These are phyloP conservation scores for Apiospora sp. DNA, from an alignment of 2,329 filamentous ascomycete species.

Conservation along the genomic window DNA sequence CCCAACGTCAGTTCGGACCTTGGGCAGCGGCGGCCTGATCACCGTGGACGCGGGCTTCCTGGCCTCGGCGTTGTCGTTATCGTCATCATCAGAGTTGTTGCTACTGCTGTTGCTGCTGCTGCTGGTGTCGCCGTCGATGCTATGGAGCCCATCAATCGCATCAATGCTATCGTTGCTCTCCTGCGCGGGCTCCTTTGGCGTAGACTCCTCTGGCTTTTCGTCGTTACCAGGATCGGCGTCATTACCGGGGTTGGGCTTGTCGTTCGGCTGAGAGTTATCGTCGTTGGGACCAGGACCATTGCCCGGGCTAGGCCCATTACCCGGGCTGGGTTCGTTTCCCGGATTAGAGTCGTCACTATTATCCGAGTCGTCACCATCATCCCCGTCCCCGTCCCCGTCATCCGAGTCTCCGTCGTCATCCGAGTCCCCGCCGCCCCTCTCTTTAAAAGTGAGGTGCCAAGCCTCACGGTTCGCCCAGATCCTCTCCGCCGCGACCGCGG, in stretches of 20 bases:
- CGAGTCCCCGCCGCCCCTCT: neutral
- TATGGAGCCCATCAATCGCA: neutral
- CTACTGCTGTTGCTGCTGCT: neutral
- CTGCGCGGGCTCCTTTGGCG: neutral
- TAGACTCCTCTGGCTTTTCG: neutral
- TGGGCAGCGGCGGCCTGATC: neutral
- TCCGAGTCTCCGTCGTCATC: too few relatives aligned
- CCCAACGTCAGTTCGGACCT: neutral
- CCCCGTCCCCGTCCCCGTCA: neutral
- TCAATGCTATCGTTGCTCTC: neutral
- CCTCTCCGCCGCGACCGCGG: constrained; percentile 31
- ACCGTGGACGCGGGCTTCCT: neutral
- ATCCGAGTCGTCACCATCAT: neutral
- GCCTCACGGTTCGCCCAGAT: constrained; percentile 8
- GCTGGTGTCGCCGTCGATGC: neutral
- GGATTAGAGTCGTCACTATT: neutral
- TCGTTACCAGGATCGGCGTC: neutral
- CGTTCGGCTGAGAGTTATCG: neutral
- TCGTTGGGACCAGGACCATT: neutral
- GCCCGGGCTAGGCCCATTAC: neutral
- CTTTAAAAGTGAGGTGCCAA: neutral
- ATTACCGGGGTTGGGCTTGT: neutral
- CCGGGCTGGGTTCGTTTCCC: neutral
- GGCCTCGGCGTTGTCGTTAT: neutral
- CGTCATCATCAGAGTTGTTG: neutral